Evolutionary conservation across 1,284 basidiomycete species (phyloP), one percentile per base, ranked within the genome.

Genomic region (Vanrija sp.): DNA sequence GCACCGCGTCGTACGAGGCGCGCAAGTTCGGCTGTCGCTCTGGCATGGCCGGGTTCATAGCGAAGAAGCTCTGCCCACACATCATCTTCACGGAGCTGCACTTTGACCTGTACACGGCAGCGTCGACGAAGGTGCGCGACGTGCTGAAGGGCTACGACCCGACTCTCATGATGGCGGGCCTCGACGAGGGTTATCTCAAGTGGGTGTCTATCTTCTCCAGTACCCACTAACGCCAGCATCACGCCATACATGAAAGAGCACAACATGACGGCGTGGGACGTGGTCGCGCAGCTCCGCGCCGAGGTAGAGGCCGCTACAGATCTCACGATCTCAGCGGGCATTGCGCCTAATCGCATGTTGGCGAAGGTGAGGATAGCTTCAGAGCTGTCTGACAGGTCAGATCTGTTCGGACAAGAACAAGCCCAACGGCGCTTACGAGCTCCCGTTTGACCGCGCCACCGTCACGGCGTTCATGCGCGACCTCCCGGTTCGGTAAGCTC

Each of bases 361-460:
- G 88, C 89, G 42, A 93, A 93, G 79, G 86, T 87, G n/a, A 39
- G 60, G 37, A 23, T 3, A 1, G 7, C 2, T 7, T 16, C 38
- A 22, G 19, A 19, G 5, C 16, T 15, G 15, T 3, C 44, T 57
- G 23, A 59, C 39, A 44, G n/a, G n/a, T 31, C 68, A 94, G 87
- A 95, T 96, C 50, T 93, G 89, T 69, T 95, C 91, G 39, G 93
- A 97, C 72, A 89, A 87, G 85, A 96, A 96, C 75, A 97, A 97
- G 76, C 93, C 93, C 0, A 89, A 96, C 67, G 93, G 92, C 2
- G 89, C 94, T 71, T 96, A 84, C 64, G 82, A 83, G 63, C 81
- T 95, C 35, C 77, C 83, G 3, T 89, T 87, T 66, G 80, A 87
- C 43, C 72, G 80, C 2, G 72, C 83, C 20, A 79, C 81, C 1